phyloP scores from a whole-genome alignment of 495 filamentous ascomycete genomes.

The Sordaria brevicollis region DNA sequence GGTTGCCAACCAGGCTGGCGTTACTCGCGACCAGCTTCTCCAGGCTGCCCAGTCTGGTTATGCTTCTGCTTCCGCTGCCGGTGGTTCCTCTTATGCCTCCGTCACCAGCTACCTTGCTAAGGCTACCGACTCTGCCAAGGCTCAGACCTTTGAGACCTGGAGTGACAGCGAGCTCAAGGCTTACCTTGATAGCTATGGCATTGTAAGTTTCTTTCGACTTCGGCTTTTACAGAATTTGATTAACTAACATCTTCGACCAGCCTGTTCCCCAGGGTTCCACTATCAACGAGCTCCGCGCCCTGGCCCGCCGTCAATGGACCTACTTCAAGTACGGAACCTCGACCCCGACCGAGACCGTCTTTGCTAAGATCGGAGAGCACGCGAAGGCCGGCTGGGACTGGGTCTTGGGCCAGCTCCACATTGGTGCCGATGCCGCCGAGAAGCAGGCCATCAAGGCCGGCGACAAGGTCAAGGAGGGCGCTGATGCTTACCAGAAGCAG shows the following conservation, averaged over 20 bases:
- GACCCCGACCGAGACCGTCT: conserved; percentile 52
- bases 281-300: conserved; percentile 53
- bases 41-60: conserved; percentile 64
- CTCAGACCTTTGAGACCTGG: conserved; percentile 68
- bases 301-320: conserved; percentile 59
- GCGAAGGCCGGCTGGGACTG: conserved; percentile 45
- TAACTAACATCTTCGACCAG: background rate
- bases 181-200: conserved; percentile 72
- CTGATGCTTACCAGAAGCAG: background rate
- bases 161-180: conserved; percentile 67
- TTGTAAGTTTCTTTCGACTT: conserved; percentile 31
- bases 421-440: conserved; percentile 54
- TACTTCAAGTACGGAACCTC: conserved; percentile 73
- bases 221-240: background rate
- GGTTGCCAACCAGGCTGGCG: conserved; percentile 50
- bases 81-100: conserved; percentile 59
- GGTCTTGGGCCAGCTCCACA: conserved; percentile 46
- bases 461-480: conserved; percentile 23
- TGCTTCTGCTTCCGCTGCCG: conserved; percentile 53
- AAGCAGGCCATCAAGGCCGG: conserved; percentile 35
- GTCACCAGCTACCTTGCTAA: conserved; percentile 62
- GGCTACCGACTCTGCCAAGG: conserved; percentile 60
- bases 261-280: conserved; percentile 60
- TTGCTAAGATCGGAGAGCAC: conserved; percentile 49
- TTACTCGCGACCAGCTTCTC: conserved; percentile 62